Percentiles rank a stretch among this genome's conserved stretches.
phyloP scores from a whole-genome alignment of 371 early-diverging fungal genomes.

The Blastocladiella emersonii region DNA sequence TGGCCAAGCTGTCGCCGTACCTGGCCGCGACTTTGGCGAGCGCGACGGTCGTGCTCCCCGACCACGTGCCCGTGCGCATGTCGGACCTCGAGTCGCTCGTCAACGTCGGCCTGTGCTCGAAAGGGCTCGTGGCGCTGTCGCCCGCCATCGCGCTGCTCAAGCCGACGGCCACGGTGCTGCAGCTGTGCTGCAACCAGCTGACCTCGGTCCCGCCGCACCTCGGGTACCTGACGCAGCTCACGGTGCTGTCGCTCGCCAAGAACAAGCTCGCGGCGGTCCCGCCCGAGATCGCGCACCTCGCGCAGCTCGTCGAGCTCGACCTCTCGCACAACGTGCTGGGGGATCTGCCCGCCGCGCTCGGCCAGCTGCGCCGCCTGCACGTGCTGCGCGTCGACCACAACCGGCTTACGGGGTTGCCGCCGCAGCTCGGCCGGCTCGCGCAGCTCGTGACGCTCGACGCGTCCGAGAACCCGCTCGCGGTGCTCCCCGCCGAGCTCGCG shows the following conservation, averaged over 20 bases:
- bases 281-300: conserved; percentile 47
- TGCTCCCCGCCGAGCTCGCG: conserved; percentile 57
- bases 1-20: no score
- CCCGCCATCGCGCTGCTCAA: neutral
- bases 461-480: conserved; percentile 43
- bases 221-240: conserved; percentile 44
- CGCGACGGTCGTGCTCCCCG: neutral
- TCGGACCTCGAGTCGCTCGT: neutral
- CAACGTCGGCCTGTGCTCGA: neutral
- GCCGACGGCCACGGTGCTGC: neutral
- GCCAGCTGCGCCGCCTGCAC: conserved; percentile 38
- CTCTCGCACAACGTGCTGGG: conserved; percentile 47
- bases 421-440: conserved; percentile 39
- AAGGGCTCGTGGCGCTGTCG: neutral
- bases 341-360: conserved; percentile 44
- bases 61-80: neutral
- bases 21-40: neutral
- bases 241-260: conserved; percentile 44
- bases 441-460: conserved; percentile 49
- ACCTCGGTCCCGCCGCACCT: conserved; percentile 38
- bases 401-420: conserved; percentile 38
- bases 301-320: conserved; percentile 49
- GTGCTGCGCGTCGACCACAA: conserved; percentile 41
- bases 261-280: conserved; percentile 44
- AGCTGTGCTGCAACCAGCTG: conserved; percentile 1